Conservation (phyloP, 495 filamentous ascomycete genomes). For the Penicillium samsonianum region DNA sequence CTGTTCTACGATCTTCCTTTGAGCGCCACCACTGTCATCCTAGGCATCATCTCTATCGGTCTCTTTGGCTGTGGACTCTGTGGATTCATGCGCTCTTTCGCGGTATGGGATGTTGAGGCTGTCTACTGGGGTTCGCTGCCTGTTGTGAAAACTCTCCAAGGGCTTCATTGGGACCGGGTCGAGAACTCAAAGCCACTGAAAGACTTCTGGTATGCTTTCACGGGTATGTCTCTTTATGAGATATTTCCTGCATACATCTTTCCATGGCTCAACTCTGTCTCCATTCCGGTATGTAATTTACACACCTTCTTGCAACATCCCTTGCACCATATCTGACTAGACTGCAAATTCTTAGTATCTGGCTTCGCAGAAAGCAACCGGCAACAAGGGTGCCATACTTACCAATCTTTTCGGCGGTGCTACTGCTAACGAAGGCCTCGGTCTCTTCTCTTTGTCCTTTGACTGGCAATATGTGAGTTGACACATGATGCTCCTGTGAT, state of each 20-base stretch:
- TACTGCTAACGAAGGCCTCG: slow-evolving; percentile 51
- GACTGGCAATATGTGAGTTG: slow-evolving; percentile 59
- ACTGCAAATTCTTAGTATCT: slow-evolving; percentile 38
- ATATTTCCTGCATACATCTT: slow-evolving; percentile 59
- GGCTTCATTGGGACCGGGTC: slow-evolving; percentile 34
- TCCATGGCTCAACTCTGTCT: slow-evolving; percentile 53
- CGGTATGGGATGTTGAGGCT: slow-evolving; percentile 56
- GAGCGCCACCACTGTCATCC: slow-evolving; percentile 27
- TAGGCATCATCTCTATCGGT: slow-evolving; percentile 36
- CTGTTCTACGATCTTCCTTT: slow-evolving; percentile 36
- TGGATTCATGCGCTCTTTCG: slow-evolving; percentile 52
- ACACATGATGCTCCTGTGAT: too few relatives aligned
- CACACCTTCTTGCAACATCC: too few relatives aligned
- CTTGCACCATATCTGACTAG: too few relatives aligned
- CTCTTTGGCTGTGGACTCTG: slow-evolving; percentile 57
- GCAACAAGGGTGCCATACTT: slow-evolving; percentile 30
- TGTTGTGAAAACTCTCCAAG: slow-evolving; percentile 32
- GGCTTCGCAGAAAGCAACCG: slow-evolving; percentile 35
- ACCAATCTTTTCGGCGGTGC: slow-evolving; percentile 57
- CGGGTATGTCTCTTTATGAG: slow-evolving; percentile 46
- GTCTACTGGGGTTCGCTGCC: slow-evolving; percentile 43
- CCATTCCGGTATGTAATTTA: slow-evolving; percentile 43
- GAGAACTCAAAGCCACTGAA: slow-evolving; percentile 33
- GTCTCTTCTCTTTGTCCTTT: slow-evolving; percentile 49
- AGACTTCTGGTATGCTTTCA: slow-evolving; percentile 36